Evolutionary conservation across 208 protist genomes (phyloP).

Genomic region (Leishmania gerbilli): DNA sequence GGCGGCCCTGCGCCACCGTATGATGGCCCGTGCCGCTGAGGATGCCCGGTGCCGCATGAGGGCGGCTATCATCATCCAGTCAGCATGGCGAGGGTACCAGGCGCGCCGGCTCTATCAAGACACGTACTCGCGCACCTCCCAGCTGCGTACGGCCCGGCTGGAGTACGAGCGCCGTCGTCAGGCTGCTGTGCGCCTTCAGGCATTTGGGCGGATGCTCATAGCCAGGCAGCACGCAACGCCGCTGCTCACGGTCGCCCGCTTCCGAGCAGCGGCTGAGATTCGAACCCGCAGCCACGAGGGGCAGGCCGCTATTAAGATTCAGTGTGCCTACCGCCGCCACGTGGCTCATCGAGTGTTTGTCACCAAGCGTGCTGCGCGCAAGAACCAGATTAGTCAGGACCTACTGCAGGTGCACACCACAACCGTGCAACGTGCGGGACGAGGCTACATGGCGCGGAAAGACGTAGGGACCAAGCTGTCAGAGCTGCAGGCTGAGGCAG

Average conservation of each 20-base stretch:
- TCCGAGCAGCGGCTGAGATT: slow-evolving; percentile 58
- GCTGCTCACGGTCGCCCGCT: slow-evolving; percentile 47
- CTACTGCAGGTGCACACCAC: background rate
- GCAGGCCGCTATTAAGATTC: slow-evolving; percentile 54
- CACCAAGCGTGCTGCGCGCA: slow-evolving; percentile 19
- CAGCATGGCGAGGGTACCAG: slow-evolving; percentile 50
- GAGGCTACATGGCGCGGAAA: slow-evolving; percentile 53
- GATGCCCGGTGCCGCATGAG: slow-evolving; percentile 36
- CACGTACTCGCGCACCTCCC: slow-evolving; percentile 30
- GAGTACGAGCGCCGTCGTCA: slow-evolving; percentile 51
- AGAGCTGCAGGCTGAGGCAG: slow-evolving; percentile 39
- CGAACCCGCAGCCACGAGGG: slow-evolving; percentile 29
- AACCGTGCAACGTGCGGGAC: slow-evolving; percentile 61
- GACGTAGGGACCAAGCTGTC: slow-evolving; percentile 32
- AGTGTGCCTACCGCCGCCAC: slow-evolving; percentile 64
- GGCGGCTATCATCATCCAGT: slow-evolving; percentile 70
- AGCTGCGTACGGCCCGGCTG: slow-evolving; percentile 40
- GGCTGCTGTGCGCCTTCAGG: slow-evolving; percentile 71
- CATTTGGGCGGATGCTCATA: slow-evolving; percentile 73
- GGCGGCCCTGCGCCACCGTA: slow-evolving; percentile 28
- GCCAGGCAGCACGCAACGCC: slow-evolving; percentile 32
- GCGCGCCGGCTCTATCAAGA: slow-evolving; percentile 28
- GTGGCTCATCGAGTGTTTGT: slow-evolving; percentile 37
- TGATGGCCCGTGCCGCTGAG: slow-evolving; percentile 36
- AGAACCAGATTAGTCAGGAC: background rate